A percentile compares a stretch with the other conserved stretches of the same genome.
Conservation (phyloP, 2,329 filamentous ascomycete species). For the Zymoseptoria crescenta region DNA sequence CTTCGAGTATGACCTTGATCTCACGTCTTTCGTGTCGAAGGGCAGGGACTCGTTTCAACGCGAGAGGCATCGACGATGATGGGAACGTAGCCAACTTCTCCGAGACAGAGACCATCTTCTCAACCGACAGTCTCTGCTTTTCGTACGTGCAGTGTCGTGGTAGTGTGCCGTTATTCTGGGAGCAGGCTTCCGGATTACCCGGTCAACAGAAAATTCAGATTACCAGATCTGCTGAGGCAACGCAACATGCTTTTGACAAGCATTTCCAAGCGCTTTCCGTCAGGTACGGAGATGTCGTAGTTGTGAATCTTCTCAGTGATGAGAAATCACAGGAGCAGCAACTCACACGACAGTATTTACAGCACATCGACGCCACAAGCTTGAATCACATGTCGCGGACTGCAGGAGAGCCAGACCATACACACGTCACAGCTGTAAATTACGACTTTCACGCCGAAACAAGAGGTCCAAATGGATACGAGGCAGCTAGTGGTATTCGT, state of each 20-base stretch:
- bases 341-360: constrained; percentile 69
- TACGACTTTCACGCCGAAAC: constrained; percentile 98
- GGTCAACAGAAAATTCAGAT: constrained; percentile 92
- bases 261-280: constrained; percentile 84
- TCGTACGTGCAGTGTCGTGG: constrained; percentile 91
- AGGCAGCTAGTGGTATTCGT: constrained; percentile 78
- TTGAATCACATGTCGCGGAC: constrained; percentile 48
- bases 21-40: constrained; percentile 83
- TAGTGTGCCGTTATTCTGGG: constrained; percentile 95
- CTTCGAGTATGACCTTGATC: constrained; percentile 79
- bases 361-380: constrained; percentile 66
- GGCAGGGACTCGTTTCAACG: constrained; percentile 92
- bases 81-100: constrained; percentile 98
- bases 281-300: constrained; percentile 81
- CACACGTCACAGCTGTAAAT: constrained; percentile 71
- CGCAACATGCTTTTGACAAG: constrained; percentile 89
- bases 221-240: constrained; percentile 80
- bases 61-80: constrained; percentile 94
- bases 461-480: constrained; percentile 75
- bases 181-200: constrained; percentile 80
- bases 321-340: constrained; percentile 81
- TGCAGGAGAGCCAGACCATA: constrained; percentile 53
- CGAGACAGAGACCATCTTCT: constrained; percentile 92
- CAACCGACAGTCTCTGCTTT: constrained; percentile 71
- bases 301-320: constrained; percentile 89